Evolutionary conservation across 768 basidiomycete species (phyloP), one percentile per base, ranked within the genome.

Genomic region (Collybia nuda): DNA sequence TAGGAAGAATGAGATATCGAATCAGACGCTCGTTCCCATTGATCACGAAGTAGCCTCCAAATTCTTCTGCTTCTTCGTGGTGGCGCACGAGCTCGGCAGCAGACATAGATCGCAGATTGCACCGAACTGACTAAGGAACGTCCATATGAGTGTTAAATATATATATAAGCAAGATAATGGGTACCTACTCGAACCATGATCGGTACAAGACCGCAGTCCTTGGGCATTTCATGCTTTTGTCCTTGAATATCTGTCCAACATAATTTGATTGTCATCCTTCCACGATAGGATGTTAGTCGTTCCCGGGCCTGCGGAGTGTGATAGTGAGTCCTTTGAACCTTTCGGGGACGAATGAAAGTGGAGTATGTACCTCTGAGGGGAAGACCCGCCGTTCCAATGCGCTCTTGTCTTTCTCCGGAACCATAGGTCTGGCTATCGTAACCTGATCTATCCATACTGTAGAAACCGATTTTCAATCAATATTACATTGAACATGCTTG

Each of bases 11-110:
- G 64, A 98, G 85, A 72, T 94, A 98, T 55, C 97, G 93, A 58
- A 99, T 95, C 55, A 99, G 83, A 72, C 94, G 93, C 72, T 99
- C 97, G 70, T 98, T 98, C 54, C 97, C 97, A 67, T 99, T 99
- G 68, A 99, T 85, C 64, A 99, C 82, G 65, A 99, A 99, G 71
- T 99, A 98, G 23, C 96, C 97, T 46, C 97, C 97, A 62, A 98
- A 98, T 68, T 98, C 97, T 71, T 97, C 93, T 1, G 97, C 86
- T 62, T 99, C 97, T 77, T 99, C 97, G 64, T 96, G 89, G 54
- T 87, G 86, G 49, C 76, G 73, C 49, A 98, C 93, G 40, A 99
- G 85, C 40, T 93, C 88, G 7, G 88, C 80, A 7, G 96, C 90
- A 2, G 93, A 82, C 68, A 97, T 78, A 28, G 79, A 79, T 40